phyloP scores from a whole-genome alignment of 1,284 basidiomycete species.

The Leucoagaricus sp. region DNA sequence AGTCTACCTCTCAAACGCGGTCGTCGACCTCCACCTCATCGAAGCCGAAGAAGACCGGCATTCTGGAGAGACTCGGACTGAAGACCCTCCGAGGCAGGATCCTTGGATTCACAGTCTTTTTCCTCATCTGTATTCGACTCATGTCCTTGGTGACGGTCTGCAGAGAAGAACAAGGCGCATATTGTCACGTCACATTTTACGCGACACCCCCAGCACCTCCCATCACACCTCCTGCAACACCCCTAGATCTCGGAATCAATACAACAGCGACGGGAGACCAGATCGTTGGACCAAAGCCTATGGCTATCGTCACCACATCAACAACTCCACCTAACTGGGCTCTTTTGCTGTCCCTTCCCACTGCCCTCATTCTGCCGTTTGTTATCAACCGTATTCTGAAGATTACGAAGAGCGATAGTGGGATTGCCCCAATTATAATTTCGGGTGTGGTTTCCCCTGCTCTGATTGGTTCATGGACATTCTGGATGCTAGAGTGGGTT shows the following conservation, averaged over 20 bases:
- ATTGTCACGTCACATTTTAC: slow-evolving; percentile 88
- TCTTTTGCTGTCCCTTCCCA: slow-evolving; percentile 49
- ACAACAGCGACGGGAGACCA: not conserved
- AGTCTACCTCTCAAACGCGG: slow-evolving; percentile 57
- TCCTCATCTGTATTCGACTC: slow-evolving; percentile 72
- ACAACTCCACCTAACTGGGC: slow-evolving; percentile 13
- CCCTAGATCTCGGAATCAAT: not conserved
- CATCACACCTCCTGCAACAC: slow-evolving; percentile 36
- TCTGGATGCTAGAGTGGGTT: slow-evolving; percentile 83
- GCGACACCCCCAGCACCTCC: slow-evolving; percentile 65
- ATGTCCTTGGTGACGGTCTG: slow-evolving; percentile 84
- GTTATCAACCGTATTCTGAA: slow-evolving; percentile 59
- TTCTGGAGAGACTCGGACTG: slow-evolving; percentile 30
- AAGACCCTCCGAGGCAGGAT: slow-evolving; percentile 75
- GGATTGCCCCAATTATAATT: slow-evolving; percentile 67
- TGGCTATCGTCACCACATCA: slow-evolving; percentile 2
- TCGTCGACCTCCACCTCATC: not conserved
- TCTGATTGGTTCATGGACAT: slow-evolving; percentile 58
- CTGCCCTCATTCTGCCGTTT: slow-evolving; percentile 60
- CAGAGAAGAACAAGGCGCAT: slow-evolving; percentile 92
- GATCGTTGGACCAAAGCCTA: not conserved
- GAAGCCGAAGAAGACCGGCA: slow-evolving; percentile 33
- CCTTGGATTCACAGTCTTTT: slow-evolving; percentile 66
- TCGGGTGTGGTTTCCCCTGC: slow-evolving; percentile 57
- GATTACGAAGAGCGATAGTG: slow-evolving; percentile 75